Evolutionary conservation across 192 early-diverging fungal genomes (phyloP), one percentile per base, ranked within the genome.

Genomic region (Coemansia sp.): DNA sequence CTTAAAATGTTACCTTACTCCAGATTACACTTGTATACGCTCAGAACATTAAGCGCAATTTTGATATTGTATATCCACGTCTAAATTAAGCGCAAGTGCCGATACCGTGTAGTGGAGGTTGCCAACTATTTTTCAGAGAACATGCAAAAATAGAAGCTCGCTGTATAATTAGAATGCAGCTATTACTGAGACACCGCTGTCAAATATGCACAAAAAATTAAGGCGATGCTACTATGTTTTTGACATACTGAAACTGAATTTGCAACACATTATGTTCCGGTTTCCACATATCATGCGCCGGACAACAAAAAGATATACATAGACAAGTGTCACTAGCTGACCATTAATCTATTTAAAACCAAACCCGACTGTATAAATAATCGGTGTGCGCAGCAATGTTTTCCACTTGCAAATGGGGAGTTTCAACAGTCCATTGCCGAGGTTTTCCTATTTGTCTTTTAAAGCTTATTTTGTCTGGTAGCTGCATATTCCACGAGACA

Each of bases 321-420:
- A 55, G 11, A 29, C 53, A 55, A 55, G 53, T 55, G 53, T n/a
- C 53, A 26, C 53, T 22, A 31, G 53, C 25, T 55, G 53, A 2
- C 26, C 53, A 55, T 55, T 26, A n/a, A 16, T 16, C 25, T 26
- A 17, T 29, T 29, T 55, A 55, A 55, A 55, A n/a, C 27, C 23
- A 26, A 55, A 12, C 2, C 29, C 12, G 8, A 7, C 31, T 16
- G 26, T 29, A 29, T 55, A 19, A 29, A 55, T 55, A 55, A n/a
- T 45, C 41, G 16, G 27, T 31, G n/a, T 26, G 27, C 7, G 53
- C 26, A 11, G 53, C 53, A 14, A 31, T 55, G 16, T 29, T n/a
- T 7, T 7, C 26, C 53, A 55, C 27, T 55, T n/a, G 29, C 23
- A 26, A 26, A 22, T 55, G 22, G 27, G n/a, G 53, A 25, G 11